Evolutionary conservation across 495 filamentous ascomycete species (phyloP).

Genomic region (Penicillium steckii): DNA sequence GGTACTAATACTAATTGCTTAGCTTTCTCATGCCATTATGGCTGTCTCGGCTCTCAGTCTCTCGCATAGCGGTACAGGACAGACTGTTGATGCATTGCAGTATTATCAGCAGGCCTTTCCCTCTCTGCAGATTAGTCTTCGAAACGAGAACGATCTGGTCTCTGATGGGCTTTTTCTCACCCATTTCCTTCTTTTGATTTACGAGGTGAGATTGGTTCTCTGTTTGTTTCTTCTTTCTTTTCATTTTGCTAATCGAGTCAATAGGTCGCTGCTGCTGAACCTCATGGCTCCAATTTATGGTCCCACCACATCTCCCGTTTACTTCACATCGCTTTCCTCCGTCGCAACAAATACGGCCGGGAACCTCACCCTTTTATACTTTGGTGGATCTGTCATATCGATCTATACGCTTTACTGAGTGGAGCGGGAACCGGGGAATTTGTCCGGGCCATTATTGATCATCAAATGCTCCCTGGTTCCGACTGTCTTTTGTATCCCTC

Average conservation of each 20-base stretch:
- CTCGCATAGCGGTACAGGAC: slow-evolving; percentile 43
- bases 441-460: slow-evolving; percentile 42
- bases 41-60: slow-evolving; percentile 57
- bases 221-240: not conserved
- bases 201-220: slow-evolving; percentile 46
- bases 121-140: slow-evolving; percentile 45
- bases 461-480: slow-evolving; percentile 48
- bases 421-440: slow-evolving; percentile 53
- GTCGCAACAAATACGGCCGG: slow-evolving; percentile 41
- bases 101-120: slow-evolving; percentile 57
- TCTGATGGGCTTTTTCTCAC: slow-evolving; percentile 58
- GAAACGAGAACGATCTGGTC: slow-evolving; percentile 47
- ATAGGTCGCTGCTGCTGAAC: slow-evolving; percentile 48
- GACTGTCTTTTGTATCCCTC: slow-evolving; percentile 34
- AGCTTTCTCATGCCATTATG: slow-evolving; percentile 64
- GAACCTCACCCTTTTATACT: slow-evolving; percentile 54
- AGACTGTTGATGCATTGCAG: slow-evolving; percentile 49
- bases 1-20: slow-evolving; percentile 12
- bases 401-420: slow-evolving; percentile 55
- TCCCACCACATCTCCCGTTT: slow-evolving; percentile 55
- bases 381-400: slow-evolving; percentile 57
- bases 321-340: slow-evolving; percentile 47
- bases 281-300: slow-evolving; percentile 50
- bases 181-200: slow-evolving; percentile 60
- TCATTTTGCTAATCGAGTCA: not conserved